A percentile compares a stretch with the other conserved stretches of the same genome.
These are phyloP conservation scores for Collariella sp. DNA, from an alignment of 495 filamentous ascomycete species.

Conservation along the genomic window DNA sequence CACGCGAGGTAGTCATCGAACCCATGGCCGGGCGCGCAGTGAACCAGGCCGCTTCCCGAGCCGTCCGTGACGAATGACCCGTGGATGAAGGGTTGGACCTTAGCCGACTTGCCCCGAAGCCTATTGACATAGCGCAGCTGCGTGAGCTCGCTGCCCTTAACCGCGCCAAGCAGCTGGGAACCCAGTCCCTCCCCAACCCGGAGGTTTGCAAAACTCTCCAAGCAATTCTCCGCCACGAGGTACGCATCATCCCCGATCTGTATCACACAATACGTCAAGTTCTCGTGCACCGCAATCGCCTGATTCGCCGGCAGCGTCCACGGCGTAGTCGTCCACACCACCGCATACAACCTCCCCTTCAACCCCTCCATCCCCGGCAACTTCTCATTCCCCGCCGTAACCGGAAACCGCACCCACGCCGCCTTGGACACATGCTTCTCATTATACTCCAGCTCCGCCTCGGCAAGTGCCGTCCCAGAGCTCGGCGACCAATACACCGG, in stretches of 20 bases:
- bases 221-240: conserved; percentile 54
- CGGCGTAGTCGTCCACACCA: conserved; percentile 96
- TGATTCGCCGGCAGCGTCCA: conserved; percentile 95
- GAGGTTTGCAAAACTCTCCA: conserved; percentile 39
- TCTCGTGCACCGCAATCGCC: conserved; percentile 69
- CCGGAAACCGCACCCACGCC: conserved; percentile 72
- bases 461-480: conserved; percentile 81
- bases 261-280: conserved; percentile 66
- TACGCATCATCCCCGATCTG: conserved; percentile 44
- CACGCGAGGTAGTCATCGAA: conserved; percentile 94
- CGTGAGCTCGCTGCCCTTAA: conserved; percentile 58
- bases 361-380: conserved; percentile 30
- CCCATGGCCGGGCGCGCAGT: conserved; percentile 89
- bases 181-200: conserved; percentile 20
- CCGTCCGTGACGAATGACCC: conserved; percentile 79
- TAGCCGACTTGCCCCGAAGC: conserved; percentile 46
- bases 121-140: conserved; percentile 57
- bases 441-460: conserved; percentile 93
- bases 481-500: conserved; percentile 97
- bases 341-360: conserved; percentile 48
- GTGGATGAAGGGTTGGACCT: conserved; percentile 59
- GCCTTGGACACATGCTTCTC: conserved; percentile 73
- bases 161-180: conserved; percentile 44
- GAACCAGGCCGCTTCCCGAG: conserved; percentile 87
- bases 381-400: conserved; percentile 43